phyloP scores from a whole-genome alignment of 2,329 filamentous ascomycete species.

The Albophoma yamanashiensis region DNA sequence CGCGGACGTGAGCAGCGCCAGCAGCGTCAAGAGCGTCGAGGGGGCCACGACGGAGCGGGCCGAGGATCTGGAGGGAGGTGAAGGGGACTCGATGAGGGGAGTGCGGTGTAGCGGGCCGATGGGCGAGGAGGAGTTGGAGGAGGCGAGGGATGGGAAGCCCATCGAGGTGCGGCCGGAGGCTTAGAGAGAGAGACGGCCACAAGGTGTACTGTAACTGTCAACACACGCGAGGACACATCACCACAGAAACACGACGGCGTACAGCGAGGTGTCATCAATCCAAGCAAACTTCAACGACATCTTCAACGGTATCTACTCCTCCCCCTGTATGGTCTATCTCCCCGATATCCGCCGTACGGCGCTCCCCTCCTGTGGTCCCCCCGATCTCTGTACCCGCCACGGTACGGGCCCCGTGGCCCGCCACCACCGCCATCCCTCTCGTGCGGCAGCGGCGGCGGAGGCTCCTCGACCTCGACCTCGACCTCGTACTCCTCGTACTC shows the following conservation, averaged over 20 bases:
- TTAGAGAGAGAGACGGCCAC: neutral
- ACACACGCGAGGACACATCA: neutral
- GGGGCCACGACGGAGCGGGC: conserved; percentile 2
- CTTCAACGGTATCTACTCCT: conserved; percentile 21
- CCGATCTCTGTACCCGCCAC: conserved; percentile 16
- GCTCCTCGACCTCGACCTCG: conserved; percentile 71
- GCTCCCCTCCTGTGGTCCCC: conserved; percentile 20
- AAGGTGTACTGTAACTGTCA: neutral
- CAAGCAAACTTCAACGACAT: conserved; percentile 13
- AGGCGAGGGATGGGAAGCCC: conserved; percentile 3
- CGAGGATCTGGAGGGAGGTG: neutral
- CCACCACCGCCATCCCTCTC: conserved; percentile 6
- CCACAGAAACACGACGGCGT: neutral
- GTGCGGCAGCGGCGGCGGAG: conserved; percentile 22
- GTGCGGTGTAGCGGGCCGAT: conserved; percentile 24
- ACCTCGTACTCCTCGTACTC: conserved; percentile 69
- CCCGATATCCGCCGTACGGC: conserved; percentile 22
- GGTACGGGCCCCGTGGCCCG: conserved; percentile 11
- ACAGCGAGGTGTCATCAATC: neutral
- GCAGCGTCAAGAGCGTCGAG: conserved; percentile 33
- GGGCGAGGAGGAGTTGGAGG: conserved; percentile 20
- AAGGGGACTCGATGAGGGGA: conserved; percentile 16
- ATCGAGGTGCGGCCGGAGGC: neutral
- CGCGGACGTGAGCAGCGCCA: conserved; percentile 59
- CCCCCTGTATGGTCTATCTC: conserved; percentile 21